These are phyloP conservation scores for Elymus sibiricus DNA, from an alignment of 176 grass and related monocot species.

Conservation along the genomic window DNA sequence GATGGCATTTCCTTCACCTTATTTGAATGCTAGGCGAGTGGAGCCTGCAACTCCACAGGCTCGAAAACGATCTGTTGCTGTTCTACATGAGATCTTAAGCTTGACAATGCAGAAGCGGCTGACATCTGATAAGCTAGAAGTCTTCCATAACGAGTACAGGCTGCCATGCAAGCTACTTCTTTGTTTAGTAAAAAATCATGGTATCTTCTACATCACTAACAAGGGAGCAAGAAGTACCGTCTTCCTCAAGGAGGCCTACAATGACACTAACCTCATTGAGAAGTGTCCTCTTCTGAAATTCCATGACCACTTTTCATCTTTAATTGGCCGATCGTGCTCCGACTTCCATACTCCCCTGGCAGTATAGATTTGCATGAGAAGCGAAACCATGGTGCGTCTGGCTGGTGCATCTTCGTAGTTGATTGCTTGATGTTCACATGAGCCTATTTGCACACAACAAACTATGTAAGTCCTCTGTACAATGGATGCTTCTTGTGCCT, in stretches of 20 bases:
- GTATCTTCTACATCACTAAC: slow-evolving; percentile 93
- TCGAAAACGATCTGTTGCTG: slow-evolving; percentile 61
- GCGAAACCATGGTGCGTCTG: neutral
- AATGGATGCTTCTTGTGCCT: neutral
- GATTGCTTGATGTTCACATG: neutral
- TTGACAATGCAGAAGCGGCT: slow-evolving; percentile 73
- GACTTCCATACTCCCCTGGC: slow-evolving; percentile 32
- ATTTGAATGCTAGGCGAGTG: slow-evolving; percentile 62
- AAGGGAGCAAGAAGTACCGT: slow-evolving; percentile 82
- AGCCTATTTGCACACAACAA: neutral
- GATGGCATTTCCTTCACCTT: slow-evolving; percentile 85
- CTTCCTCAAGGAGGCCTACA: slow-evolving; percentile 90
- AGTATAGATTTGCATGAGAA: slow-evolving; percentile 25
- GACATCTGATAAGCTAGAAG: slow-evolving; percentile 84
- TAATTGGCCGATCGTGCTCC: slow-evolving; percentile 52
- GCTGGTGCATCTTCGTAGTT: slow-evolving; percentile 13
- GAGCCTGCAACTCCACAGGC: slow-evolving; percentile 65
- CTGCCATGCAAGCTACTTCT: slow-evolving; percentile 71
- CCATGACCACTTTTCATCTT: slow-evolving; percentile 57
- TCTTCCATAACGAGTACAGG: slow-evolving; percentile 73
- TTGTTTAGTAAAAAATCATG: slow-evolving; percentile 89
- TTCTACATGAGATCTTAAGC: slow-evolving; percentile 84
- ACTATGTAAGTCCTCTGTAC: neutral
- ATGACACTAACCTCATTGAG: slow-evolving; percentile 51
- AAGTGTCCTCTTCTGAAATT: slow-evolving; percentile 72